Evolutionary conservation across 2,329 filamentous ascomycete genomes (phyloP), one percentile per base, ranked within the genome.

Genomic region (Alternaria incomplexa): DNA sequence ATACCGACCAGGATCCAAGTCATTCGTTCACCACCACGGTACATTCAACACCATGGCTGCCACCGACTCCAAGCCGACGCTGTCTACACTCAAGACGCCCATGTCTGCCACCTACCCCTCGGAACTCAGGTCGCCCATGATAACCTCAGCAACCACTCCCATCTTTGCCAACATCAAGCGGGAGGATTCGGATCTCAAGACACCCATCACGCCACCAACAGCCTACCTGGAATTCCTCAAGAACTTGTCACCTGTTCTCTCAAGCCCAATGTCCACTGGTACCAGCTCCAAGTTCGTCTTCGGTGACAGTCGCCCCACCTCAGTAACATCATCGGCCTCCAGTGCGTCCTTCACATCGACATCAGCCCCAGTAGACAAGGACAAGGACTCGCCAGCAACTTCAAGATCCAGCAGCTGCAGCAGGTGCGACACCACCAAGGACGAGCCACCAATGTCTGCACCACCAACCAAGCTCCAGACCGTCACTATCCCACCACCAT

Each of bases 181-280:
- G 58, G 87, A 91, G 70, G 87, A 89, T 62, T 62, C 60, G 3
- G 64, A 85, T 47, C 81, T 89, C 61, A 91, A 89, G 82, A 97
- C 94, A 5, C 94, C 94, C 52, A 97, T 98, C 79, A 96, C 92
- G 55, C 95, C 95, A 56, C 95, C 95, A 4, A 85, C 88, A 22
- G 94, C 95, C 61, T 98, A 98, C 78, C 91, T 93, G 70, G 93
- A 98, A 76, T 98, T 97, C 77, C 89, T 98, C 66, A 95, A 93
- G 82, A 89, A 90, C 63, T 89, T 96, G 81, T 90, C 87, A 2
- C 87, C 87, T 1, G 84, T 90, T 17, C 85, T 93, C 62, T 88
- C 89, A 76, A 93, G 90, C 66, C 91, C 92, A 9, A 82, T 87
- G 50, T 84, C 87, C 51, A 86, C 89, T 44, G 83, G 83, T 62